Evolutionary conservation across 306 rosid genomes (phyloP).

Genomic region (Crataegus laevigata): DNA sequence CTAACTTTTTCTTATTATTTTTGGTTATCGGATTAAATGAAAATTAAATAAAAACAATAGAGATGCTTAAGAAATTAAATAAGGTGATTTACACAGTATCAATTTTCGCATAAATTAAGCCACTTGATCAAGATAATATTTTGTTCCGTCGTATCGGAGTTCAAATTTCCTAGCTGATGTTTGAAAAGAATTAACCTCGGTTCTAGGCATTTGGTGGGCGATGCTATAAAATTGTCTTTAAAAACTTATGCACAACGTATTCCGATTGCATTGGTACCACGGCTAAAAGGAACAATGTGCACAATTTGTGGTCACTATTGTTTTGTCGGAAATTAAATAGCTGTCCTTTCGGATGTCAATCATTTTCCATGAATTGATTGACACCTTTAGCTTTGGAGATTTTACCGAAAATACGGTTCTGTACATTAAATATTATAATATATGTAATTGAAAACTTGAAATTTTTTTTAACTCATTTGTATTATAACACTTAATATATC

Average conservation of each 20-base stretch:
- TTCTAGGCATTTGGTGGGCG: background rate
- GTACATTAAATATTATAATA: too few species aligned
- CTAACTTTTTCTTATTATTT: too few species aligned
- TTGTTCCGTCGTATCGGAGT: too few species aligned
- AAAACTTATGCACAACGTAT: background rate
- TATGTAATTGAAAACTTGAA: too few species aligned
- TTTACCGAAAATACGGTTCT: rapidly evolving
- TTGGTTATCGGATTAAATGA: rapidly evolving
- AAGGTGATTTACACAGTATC: rapidly evolving
- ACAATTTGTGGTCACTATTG: background rate
- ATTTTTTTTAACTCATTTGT: too few species aligned
- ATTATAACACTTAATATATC: too few species aligned
- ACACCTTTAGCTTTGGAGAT: background rate
- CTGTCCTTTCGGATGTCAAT: background rate
- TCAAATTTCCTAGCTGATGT: too few species aligned
- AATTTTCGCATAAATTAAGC: too few species aligned
- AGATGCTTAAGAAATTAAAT: too few species aligned
- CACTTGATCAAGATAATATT: background rate
- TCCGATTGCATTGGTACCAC: background rate
- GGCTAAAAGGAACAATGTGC: background rate
- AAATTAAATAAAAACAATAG: too few species aligned
- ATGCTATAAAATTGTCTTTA: background rate
- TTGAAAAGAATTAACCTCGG: too few species aligned
- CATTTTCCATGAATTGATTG: slow-evolving; percentile 13
- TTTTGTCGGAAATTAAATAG: background rate